Percentiles rank a stretch among this genome's conserved stretches.
phyloP scores from a whole-genome alignment of 2,329 filamentous ascomycete species.

The Cyphellophora europaea region DNA sequence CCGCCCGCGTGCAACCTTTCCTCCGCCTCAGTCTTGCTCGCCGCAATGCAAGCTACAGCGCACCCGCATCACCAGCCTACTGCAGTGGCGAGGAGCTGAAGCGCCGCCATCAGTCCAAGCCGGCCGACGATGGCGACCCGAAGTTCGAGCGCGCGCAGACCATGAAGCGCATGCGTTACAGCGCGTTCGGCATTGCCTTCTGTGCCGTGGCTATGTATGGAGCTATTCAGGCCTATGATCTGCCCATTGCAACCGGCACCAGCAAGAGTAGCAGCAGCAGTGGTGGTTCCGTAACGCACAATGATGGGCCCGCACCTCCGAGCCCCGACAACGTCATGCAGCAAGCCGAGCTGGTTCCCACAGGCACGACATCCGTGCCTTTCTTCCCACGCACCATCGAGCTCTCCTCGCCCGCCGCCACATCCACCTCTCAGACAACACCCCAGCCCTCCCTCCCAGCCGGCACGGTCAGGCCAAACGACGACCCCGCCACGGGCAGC shows the following conservation, averaged over 20 bases:
- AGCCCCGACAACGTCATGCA: not conserved
- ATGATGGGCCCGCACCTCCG: not conserved
- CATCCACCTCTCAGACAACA: slow-evolving; percentile 21
- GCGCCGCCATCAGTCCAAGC: slow-evolving; percentile 11
- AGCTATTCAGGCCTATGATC: slow-evolving; percentile 19
- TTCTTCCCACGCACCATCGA: slow-evolving; percentile 66
- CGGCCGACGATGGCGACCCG: slow-evolving; percentile 2
- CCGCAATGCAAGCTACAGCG: no score
- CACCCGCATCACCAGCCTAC: slow-evolving; percentile 4
- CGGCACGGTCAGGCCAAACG: slow-evolving; percentile 1
- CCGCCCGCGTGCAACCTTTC: no score
- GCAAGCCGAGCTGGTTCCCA: slow-evolving; percentile 46
- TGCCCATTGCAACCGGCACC: not conserved
- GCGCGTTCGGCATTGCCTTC: slow-evolving; percentile 25
- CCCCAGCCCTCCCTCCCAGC: not conserved
- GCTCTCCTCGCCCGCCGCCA: slow-evolving; percentile 39
- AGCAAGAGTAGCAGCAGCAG: not conserved
- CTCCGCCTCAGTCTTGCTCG: no score
- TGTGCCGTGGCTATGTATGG: slow-evolving; percentile 32
- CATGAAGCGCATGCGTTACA: slow-evolving; percentile 13
- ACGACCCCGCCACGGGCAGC: slow-evolving; percentile 34
- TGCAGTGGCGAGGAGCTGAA: slow-evolving; percentile 14
- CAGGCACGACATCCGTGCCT: slow-evolving; percentile 71
- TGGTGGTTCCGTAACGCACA: not conserved
- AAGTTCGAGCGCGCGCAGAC: slow-evolving; percentile 13